phyloP scores from a whole-genome alignment of 495 filamentous ascomycete species.

The Durotheca rogersii region DNA sequence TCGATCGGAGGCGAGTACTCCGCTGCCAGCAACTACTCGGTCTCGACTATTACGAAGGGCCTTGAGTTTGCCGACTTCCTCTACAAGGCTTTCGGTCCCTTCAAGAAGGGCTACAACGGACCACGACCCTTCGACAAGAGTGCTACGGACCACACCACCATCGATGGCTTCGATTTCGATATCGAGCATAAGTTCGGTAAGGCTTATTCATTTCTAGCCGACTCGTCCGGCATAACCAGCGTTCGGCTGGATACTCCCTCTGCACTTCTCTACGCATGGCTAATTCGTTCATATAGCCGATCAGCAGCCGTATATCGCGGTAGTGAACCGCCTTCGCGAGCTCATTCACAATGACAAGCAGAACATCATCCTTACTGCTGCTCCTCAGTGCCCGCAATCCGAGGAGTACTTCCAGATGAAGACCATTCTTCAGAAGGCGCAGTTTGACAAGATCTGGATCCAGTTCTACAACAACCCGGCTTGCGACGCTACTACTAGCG shows the following conservation, averaged over 20 bases:
- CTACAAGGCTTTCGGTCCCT: constrained; percentile 66
- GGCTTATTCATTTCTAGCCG: constrained; percentile 34
- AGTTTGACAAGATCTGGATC: constrained; percentile 65
- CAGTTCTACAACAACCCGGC: constrained; percentile 73
- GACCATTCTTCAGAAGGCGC: constrained; percentile 52
- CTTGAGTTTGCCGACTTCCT: constrained; percentile 60
- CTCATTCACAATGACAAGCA: constrained; percentile 41
- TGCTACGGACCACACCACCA: constrained; percentile 39
- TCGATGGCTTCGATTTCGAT: constrained; percentile 74
- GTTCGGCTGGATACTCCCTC: background rate
- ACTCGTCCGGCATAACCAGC: constrained; percentile 13
- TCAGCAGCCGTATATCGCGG: constrained; percentile 35
- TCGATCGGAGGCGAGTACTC: constrained; percentile 57
- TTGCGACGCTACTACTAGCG: constrained; percentile 49
- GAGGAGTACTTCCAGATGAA: constrained; percentile 53
- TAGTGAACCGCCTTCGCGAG: constrained; percentile 56
- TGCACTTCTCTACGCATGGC: background rate
- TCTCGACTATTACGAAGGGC: constrained; percentile 52
- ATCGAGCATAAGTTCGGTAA: constrained; percentile 51
- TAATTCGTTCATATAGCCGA: constrained; percentile 11
- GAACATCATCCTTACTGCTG: constrained; percentile 60
- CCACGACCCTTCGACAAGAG: constrained; percentile 61
- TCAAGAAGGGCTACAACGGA: constrained; percentile 35
- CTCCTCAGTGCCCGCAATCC: constrained; percentile 63
- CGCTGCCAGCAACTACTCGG: constrained; percentile 40